Percentiles rank a stretch among this genome's conserved stretches.
phyloP scores from a whole-genome alignment of 1,284 basidiomycete species.

The Cerrena zonata region DNA sequence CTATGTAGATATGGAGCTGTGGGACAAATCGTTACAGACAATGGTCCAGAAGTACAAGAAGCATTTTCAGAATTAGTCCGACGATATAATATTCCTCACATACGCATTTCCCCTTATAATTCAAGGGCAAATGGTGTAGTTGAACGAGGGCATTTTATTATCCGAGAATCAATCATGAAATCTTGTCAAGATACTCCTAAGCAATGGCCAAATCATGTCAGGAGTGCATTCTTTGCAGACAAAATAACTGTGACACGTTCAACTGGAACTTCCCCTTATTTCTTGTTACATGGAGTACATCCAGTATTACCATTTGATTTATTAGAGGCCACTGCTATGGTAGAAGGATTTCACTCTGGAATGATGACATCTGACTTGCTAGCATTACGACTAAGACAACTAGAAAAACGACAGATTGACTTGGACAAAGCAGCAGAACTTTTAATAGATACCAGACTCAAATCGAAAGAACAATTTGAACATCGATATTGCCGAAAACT shows the following conservation, averaged over 20 bases:
- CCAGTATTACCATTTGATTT: slow-evolving; percentile 10
- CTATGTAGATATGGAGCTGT: background rate
- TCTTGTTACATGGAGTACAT: slow-evolving; percentile 10
- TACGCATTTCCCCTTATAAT: slow-evolving; percentile 15
- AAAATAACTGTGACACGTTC: slow-evolving; percentile 4
- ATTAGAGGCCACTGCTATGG: slow-evolving; percentile 8
- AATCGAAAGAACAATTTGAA: slow-evolving; percentile 6
- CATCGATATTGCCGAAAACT: background rate
- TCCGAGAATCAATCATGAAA: slow-evolving; percentile 11
- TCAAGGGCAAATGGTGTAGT: slow-evolving; percentile 9
- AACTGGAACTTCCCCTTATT: slow-evolving; percentile 10
- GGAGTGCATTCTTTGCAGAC: background rate
- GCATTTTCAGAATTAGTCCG: background rate
- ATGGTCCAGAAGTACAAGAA: background rate
- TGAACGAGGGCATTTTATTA: slow-evolving; percentile 10
- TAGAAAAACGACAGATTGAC: background rate
- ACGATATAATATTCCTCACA: slow-evolving; percentile 8
- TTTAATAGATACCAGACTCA: background rate
- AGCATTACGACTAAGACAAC: slow-evolving; percentile 1
- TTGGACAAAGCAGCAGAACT: slow-evolving; percentile 1
- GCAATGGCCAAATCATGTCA: background rate
- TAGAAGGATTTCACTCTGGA: slow-evolving; percentile 7
- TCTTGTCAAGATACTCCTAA: slow-evolving; percentile 6
- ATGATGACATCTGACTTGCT: slow-evolving; percentile 3
- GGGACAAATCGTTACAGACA: background rate